Conservation (phyloP, 2,329 filamentous ascomycete species). For the Sphaerostilbella broomeana region DNA sequence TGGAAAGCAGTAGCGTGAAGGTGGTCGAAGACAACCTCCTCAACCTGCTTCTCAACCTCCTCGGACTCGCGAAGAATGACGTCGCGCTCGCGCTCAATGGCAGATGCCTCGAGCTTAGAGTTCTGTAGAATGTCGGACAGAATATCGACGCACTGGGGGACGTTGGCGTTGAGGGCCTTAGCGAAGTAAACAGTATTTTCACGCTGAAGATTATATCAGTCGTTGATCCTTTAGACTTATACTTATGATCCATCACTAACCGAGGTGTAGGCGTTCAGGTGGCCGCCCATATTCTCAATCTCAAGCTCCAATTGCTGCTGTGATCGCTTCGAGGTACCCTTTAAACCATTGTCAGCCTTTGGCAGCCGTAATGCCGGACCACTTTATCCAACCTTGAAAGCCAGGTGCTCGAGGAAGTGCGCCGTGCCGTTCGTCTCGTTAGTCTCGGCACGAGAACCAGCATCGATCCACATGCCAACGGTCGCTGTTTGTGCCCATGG, state of each 20-base stretch:
- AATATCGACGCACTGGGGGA: slow-evolving; percentile 94
- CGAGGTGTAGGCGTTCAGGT: slow-evolving; percentile 99
- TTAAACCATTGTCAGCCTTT: slow-evolving; percentile 8
- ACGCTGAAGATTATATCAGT: slow-evolving; percentile 49
- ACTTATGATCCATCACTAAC: slow-evolving; percentile 48
- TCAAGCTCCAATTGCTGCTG: slow-evolving; percentile 98
- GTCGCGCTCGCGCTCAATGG: slow-evolving; percentile 96
- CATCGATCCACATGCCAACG: slow-evolving; percentile 98
- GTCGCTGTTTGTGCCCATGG: slow-evolving; percentile 98
- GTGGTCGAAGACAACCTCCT: slow-evolving; percentile 99
- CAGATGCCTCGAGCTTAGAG: slow-evolving; percentile 89
- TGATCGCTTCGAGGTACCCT: slow-evolving; percentile 90
- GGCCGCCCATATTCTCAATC: slow-evolving; percentile 99
- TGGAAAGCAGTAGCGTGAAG: slow-evolving; percentile 97
- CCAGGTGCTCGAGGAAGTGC: slow-evolving; percentile 98
- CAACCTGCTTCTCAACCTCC: slow-evolving; percentile 99
- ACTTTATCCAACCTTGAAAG: slow-evolving; percentile 76
- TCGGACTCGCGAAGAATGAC: slow-evolving; percentile 98
- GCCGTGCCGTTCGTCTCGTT: slow-evolving; percentile 98
- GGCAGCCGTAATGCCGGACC: neutral
- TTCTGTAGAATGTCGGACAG: slow-evolving; percentile 98
- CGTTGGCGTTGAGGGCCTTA: slow-evolving; percentile 97
- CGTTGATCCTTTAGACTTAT: neutral
- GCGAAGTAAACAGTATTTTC: slow-evolving; percentile 99
- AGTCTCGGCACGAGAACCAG: slow-evolving; percentile 95